Percentiles rank a stretch among this genome's conserved stretches.
Evolutionary conservation across 2,329 filamentous ascomycete species (phyloP).

Genomic region (Aspergillus latus): DNA sequence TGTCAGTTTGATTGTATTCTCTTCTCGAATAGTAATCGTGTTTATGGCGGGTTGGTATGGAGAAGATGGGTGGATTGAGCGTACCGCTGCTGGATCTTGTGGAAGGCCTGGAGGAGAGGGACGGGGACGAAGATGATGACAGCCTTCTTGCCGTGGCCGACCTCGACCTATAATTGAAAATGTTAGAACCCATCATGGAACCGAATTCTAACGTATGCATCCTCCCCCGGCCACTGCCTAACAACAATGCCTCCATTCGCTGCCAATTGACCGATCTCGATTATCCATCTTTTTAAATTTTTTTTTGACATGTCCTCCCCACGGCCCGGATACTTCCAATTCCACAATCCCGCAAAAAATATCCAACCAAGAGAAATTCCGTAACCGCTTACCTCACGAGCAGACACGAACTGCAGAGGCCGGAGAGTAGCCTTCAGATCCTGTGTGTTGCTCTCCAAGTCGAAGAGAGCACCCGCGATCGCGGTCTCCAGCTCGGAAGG

Average conservation of each 20-base stretch:
- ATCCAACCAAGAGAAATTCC: slow-evolving; percentile 14
- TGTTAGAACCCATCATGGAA: slow-evolving; percentile 28
- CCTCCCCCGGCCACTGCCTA: background rate
- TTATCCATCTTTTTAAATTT: background rate
- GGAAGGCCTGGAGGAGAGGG: slow-evolving; percentile 96
- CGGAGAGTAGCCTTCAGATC: slow-evolving; percentile 96
- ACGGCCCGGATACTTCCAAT: background rate
- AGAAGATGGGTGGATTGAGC: slow-evolving; percentile 29
- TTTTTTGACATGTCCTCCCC: background rate
- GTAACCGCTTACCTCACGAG: slow-evolving; percentile 83
- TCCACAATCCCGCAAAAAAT: background rate
- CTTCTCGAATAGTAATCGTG: background rate
- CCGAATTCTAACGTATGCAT: background rate
- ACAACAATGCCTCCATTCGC: background rate
- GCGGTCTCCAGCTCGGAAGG: slow-evolving; percentile 96
- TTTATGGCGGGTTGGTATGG: background rate
- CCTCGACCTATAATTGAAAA: slow-evolving; percentile 77
- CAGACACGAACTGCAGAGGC: slow-evolving; percentile 97
- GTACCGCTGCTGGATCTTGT: slow-evolving; percentile 99
- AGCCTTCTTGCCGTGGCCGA: slow-evolving; percentile 99
- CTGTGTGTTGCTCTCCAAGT: slow-evolving; percentile 98
- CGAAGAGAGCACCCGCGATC: slow-evolving; percentile 96
- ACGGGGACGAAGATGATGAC: slow-evolving; percentile 99
- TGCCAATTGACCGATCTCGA: background rate
- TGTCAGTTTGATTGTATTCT: slow-evolving; percentile 9